phyloP scores from a whole-genome alignment of 2,329 filamentous ascomycete species.

The Aspergillus flavus region DNA sequence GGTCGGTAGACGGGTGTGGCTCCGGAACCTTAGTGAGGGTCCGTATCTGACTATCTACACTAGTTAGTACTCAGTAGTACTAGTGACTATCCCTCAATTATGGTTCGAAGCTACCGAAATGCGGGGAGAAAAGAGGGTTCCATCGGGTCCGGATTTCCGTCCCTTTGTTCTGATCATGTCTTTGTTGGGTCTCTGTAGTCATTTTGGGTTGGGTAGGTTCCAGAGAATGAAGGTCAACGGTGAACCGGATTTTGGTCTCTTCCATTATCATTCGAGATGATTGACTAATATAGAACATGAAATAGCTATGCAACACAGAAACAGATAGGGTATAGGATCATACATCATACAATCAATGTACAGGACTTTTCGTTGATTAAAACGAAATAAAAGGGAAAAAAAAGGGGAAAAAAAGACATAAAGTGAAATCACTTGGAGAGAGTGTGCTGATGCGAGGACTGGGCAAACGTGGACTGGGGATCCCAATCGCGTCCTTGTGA shows the following conservation, averaged over 20 bases:
- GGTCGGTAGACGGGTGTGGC: background rate
- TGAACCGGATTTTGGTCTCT: background rate
- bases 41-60: background rate
- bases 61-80: background rate
- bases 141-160: background rate
- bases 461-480: slow-evolving; percentile 40
- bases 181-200: background rate
- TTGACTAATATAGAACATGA: background rate
- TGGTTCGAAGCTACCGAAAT: background rate
- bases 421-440: background rate
- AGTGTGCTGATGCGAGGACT: slow-evolving; percentile 4
- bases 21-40: background rate
- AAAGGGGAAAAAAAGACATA: background rate
- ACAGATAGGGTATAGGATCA: slow-evolving; percentile 10
- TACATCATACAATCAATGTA: slow-evolving; percentile 8
- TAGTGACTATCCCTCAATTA: background rate
- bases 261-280: background rate
- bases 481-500: slow-evolving; percentile 38
- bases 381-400: background rate
- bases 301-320: background rate
- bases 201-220: background rate
- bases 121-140: background rate
- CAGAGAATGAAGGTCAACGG: background rate
- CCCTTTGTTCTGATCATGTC: background rate
- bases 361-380: slow-evolving; percentile 6